Conservation (phyloP, 2,329 filamentous ascomycete species). For the Curvularia hawaiiensis region DNA sequence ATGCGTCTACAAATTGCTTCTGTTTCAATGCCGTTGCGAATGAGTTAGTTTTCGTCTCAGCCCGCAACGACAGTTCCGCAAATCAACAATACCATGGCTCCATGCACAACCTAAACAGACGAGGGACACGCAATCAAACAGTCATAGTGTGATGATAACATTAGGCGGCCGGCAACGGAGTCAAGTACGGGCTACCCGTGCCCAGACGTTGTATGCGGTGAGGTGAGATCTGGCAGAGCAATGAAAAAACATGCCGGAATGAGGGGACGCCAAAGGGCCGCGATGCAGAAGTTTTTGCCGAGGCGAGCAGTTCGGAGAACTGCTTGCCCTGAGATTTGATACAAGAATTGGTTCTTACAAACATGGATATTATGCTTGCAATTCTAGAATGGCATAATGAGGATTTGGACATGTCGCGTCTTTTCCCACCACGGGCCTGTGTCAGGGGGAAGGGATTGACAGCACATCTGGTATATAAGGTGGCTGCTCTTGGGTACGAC, state of each 20-base stretch:
- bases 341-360: neutral
- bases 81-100: neutral
- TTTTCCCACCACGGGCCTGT: neutral
- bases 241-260: too few species aligned
- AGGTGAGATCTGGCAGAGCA: too few species aligned
- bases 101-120: too few species aligned
- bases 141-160: too few species aligned
- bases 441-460: neutral
- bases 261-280: too few species aligned
- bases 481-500: neutral
- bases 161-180: too few species aligned
- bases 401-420: neutral
- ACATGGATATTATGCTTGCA: neutral
- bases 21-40: neutral
- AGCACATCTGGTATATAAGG: neutral
- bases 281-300: too few species aligned
- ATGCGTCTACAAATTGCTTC: neutral
- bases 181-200: too few species aligned
- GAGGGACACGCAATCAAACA: too few species aligned
- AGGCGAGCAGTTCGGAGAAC: neutral
- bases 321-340: neutral
- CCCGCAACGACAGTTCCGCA: neutral
- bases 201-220: too few species aligned
- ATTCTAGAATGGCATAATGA: neutral
- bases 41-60: neutral